Conservation (phyloP, 1,139 yeast genomes). For the Kodamaea sp. region DNA sequence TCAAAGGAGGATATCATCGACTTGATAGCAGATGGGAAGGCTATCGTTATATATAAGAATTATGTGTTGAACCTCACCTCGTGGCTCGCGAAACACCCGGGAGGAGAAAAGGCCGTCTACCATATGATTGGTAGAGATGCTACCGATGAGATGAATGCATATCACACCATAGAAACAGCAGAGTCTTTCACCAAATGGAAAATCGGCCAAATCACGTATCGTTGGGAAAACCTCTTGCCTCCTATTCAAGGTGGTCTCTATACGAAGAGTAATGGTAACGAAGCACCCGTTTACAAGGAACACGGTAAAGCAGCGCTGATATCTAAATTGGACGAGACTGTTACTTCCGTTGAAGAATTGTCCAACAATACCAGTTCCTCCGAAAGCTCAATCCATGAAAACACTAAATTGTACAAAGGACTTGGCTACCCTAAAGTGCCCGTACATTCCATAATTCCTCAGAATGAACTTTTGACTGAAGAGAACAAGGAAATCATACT, state of each 20-base stretch:
- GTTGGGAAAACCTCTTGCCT: slow-evolving; percentile 77
- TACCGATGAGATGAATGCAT: slow-evolving; percentile 85
- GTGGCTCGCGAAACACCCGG: slow-evolving; percentile 81
- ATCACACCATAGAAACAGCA: slow-evolving; percentile 65
- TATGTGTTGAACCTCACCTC: slow-evolving; percentile 63
- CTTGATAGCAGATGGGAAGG: slow-evolving; percentile 65
- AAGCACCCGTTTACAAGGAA: neutral
- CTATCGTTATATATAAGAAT: slow-evolving; percentile 65
- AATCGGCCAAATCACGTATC: slow-evolving; percentile 61
- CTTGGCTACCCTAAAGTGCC: slow-evolving; percentile 40
- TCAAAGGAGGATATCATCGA: slow-evolving; percentile 32
- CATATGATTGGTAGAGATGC: slow-evolving; percentile 92
- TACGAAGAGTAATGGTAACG: slow-evolving; percentile 17
- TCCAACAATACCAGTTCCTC: slow-evolving; percentile 16
- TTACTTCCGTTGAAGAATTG: slow-evolving; percentile 16
- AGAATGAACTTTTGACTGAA: slow-evolving; percentile 39
- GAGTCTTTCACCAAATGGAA: slow-evolving; percentile 52
- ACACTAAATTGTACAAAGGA: slow-evolving; percentile 13
- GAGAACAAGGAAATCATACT: slow-evolving; percentile 38
- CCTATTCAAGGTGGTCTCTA: slow-evolving; percentile 85
- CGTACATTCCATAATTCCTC: slow-evolving; percentile 51
- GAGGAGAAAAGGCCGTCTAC: slow-evolving; percentile 81
- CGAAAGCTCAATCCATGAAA: slow-evolving; percentile 3
- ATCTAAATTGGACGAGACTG: slow-evolving; percentile 13
- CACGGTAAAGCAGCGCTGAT: neutral